Evolutionary conservation across 1,284 basidiomycete species (phyloP).

Genomic region (Ganoderma resinaceum): DNA sequence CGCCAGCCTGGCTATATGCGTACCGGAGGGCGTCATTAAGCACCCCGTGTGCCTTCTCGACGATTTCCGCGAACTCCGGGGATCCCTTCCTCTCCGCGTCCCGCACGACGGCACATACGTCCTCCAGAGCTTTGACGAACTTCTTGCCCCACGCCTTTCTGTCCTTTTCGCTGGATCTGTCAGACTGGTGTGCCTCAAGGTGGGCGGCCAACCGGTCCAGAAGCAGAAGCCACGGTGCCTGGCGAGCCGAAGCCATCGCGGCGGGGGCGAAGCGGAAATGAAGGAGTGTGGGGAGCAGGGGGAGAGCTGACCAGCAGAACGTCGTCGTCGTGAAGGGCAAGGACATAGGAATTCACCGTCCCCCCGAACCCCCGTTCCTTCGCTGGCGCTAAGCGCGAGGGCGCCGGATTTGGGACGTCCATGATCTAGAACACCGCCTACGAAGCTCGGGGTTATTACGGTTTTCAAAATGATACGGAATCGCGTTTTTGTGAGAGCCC

Average conservation of each 20-base stretch:
- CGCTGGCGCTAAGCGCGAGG: neutral
- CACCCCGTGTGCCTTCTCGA: constrained; percentile 42
- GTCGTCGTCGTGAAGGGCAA: neutral
- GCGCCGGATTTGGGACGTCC: neutral
- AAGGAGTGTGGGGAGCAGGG: neutral
- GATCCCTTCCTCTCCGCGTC: constrained; percentile 26
- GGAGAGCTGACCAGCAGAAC: constrained; percentile 4
- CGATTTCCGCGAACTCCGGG: constrained; percentile 35
- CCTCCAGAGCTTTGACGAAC: constrained; percentile 26
- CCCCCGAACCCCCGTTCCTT: neutral
- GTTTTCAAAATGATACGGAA: too few relatives aligned
- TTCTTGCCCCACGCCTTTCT: constrained; percentile 16
- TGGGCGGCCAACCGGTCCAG: constrained; percentile 17
- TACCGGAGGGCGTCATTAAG: constrained; percentile 30
- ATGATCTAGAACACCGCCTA: constrained; percentile 1
- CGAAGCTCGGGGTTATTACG: neutral
- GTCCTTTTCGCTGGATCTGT: constrained; percentile 8
- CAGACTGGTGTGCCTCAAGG: constrained; percentile 8
- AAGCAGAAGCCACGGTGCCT: constrained; percentile 12
- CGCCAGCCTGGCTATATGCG: constrained; percentile 31
- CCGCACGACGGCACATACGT: constrained; percentile 31
- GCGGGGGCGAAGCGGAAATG: neutral
- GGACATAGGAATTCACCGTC: neutral
- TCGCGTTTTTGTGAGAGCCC: too few relatives aligned
- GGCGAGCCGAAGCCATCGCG: constrained; percentile 3